Evolutionary conservation across 2,329 filamentous ascomycete genomes (phyloP), one percentile per base, ranked within the genome.

Genomic region (Exophiala phaeomuriformis): DNA sequence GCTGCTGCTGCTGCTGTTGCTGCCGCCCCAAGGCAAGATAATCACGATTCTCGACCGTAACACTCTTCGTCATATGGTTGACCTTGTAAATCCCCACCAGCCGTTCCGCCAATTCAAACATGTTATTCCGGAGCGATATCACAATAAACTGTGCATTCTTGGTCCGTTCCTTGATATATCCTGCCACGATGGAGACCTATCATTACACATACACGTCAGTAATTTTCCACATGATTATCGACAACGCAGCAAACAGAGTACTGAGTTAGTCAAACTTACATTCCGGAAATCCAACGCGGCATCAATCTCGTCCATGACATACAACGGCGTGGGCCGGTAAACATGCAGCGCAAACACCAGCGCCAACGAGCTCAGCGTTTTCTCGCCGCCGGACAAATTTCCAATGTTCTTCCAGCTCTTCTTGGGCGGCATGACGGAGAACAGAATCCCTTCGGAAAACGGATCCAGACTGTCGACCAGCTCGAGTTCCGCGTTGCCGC

Each of bases 361-460:
- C 27, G 93, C 93, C 71, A 98, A 73, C 71, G 86, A 91, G 62
- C 87, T 93, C 58, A 98, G 74, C 36, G 93, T 98, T 81, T 98
- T 98, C 74, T 98, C 93, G 59, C 93, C 93, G 76, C 93, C 93
- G 32, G 86, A 91, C 63, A 98, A 69, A 69, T 98, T 97, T 67
- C 86, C 85, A 67, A 98, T 98, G 68, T 97, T 98, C 80, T 96
- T 98, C 94, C 94, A 98, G 66, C 86, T 93, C 80, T 98, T 98
- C 81, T 98, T 98, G 8, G 93, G 93, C 47, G 93, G 94, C 93
- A 98, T 98, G 61, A 98, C 94, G 52, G 85, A 91, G 76, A 98
- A 98, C 45, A 96, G 70, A 58, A 98, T 97, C 29, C 93, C 93
- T 71, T 98, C 93, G 4, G 87, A 90, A 76, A 98, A 98, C 0